Evolutionary conservation across 129 eudicot species (phyloP).

Genomic region (Flaveria trinervia): DNA sequence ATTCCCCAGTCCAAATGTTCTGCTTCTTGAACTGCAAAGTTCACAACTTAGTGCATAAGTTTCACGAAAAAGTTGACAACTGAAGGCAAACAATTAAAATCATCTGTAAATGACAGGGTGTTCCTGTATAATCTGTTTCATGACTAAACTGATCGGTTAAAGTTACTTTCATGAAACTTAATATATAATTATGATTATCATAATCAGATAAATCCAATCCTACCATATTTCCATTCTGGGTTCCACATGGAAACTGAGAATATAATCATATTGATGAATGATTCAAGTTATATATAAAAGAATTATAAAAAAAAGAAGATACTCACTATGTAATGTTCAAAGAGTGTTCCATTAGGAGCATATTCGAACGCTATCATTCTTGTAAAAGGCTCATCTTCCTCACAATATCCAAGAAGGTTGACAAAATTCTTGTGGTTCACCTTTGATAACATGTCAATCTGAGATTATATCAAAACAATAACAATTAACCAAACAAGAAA

Average conservation of each 20-base stretch:
- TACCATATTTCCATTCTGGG: too few relatives aligned
- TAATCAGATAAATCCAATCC: not conserved
- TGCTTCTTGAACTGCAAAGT: constrained; percentile 78
- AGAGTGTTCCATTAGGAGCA: constrained; percentile 96
- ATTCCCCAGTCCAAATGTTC: constrained; percentile 89
- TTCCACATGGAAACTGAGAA: too few relatives aligned
- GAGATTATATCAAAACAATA: constrained; percentile 29
- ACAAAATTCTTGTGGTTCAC: constrained; percentile 92
- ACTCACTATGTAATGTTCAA: constrained; percentile 92
- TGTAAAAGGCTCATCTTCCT: constrained; percentile 83
- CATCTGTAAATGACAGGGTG: not conserved
- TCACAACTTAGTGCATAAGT: constrained; percentile 3
- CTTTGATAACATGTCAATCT: constrained; percentile 77
- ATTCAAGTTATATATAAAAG: not conserved
- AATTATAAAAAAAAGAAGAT: not conserved
- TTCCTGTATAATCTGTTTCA: too few relatives aligned
- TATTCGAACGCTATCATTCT: constrained; percentile 95
- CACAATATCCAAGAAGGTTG: constrained; percentile 84
- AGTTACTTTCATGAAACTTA: not conserved
- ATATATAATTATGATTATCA: not conserved
- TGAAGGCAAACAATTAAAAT: not conserved
- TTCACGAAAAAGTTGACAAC: not conserved
- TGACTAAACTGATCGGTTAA: too few relatives aligned
- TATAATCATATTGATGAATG: too few relatives aligned
- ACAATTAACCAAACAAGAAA: not conserved